Conservation (phyloP, 2,329 filamentous ascomycete species). For the Davidsoniella eucalypti region DNA sequence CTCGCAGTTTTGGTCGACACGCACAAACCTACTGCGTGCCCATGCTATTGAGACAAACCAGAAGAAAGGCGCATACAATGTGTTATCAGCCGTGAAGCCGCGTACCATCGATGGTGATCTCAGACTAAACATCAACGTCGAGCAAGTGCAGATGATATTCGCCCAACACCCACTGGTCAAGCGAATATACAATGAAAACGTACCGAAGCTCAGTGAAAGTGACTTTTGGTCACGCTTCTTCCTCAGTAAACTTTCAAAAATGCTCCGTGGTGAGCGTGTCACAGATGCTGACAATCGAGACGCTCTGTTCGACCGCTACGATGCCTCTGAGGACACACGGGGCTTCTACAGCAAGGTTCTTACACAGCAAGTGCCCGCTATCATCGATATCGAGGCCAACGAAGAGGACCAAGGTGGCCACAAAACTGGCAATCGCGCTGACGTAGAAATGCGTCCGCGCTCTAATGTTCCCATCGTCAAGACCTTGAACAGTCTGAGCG, state of each 20-base stretch:
- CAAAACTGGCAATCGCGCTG: conserved; percentile 66
- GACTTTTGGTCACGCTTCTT: conserved; percentile 95
- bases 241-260: conserved; percentile 76
- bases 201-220: conserved; percentile 60
- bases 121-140: conserved; percentile 71
- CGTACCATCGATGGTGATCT: conserved; percentile 56
- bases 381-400: conserved; percentile 85
- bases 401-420: conserved; percentile 85
- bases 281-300: conserved; percentile 62
- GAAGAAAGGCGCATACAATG: conserved; percentile 80
- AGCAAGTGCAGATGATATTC: conserved; percentile 88
- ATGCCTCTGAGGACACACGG: conserved; percentile 51
- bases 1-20: conserved; percentile 84
- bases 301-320: conserved; percentile 69
- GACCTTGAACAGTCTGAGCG: conserved; percentile 76
- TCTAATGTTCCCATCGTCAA: conserved; percentile 75
- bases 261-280: conserved; percentile 76
- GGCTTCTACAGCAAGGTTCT: conserved; percentile 36
- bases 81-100: conserved; percentile 76
- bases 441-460: conserved; percentile 74
- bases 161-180: conserved; percentile 82
- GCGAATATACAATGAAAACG: conserved; percentile 82
- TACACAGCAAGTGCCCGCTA: conserved; percentile 59
- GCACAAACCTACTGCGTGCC: conserved; percentile 69
- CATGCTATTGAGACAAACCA: conserved; percentile 82